Evolutionary conservation across 1,284 basidiomycete genomes (phyloP), one percentile per base, ranked within the genome.

Genomic region (Irpex rosettiformis): DNA sequence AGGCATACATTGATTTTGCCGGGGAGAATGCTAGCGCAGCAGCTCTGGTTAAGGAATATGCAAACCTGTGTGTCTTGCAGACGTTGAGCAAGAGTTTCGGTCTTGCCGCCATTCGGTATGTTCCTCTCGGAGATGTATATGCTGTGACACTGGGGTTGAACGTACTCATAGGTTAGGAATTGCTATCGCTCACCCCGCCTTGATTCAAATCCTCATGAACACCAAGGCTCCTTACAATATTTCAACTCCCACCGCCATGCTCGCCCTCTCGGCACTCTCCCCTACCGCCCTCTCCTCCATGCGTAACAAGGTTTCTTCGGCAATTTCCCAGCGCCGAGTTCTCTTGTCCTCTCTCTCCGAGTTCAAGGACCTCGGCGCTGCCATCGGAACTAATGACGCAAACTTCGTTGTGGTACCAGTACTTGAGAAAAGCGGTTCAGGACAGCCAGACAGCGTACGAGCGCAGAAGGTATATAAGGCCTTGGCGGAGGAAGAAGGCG

Each of bases 171-270:
- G 94, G 51, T 77, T 99, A 25, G 96, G 97, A 2, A 85, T 96
- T 59, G 94, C 94, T 0, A 79, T 98, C 61, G 93, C 94, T 2
- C 90, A 96, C 64, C 94, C 94, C 0, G 86, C 92, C 0, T 77
- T 98, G 18, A 89, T 98, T 52, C 96, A 96, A 70, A 84, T 98
- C 65, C 84, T 99, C 61, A 88, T 88, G 67, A 99, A 98, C 73
- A 93, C 96, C 55, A 99, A 99, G 74, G 97, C 96, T 0, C 96
- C 96, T 0, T 99, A 99, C 80, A 98, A 98, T 73, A 89, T 99
- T 65, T 96, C 95, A 11, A 84, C 90, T 0, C 95, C 95, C 0
- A 94, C 94, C 2, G 93, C 96, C 5, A 78, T 85, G 52, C 84
- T 98, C 28, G 95, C 94, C 0, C 75, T 89, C 11, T 81, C 90